A percentile compares a stretch with the other conserved stretches of the same genome.
phyloP scores from a whole-genome alignment of 306 rosid species.

The Myrica gale region DNA sequence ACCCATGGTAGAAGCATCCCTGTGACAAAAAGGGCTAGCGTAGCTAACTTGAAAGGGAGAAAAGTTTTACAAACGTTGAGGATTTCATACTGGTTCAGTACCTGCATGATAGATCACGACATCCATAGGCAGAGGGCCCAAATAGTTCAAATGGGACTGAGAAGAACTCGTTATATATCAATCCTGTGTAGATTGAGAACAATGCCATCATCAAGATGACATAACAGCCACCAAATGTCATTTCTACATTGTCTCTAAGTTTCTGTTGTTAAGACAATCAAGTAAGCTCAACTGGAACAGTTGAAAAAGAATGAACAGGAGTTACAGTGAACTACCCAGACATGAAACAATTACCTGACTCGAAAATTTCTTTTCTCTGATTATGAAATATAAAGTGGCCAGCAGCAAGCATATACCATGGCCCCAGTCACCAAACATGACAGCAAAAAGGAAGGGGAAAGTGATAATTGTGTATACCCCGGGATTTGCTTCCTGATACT shows the following conservation, averaged over 20 bases:
- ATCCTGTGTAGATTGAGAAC: conserved; percentile 93
- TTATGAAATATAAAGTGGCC: conserved; percentile 64
- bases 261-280: conserved; percentile 45
- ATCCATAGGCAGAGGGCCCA: conserved; percentile 82
- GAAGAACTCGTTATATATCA: conserved; percentile 94
- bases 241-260: conserved; percentile 90
- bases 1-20: conserved; percentile 82
- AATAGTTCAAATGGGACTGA: conserved; percentile 85
- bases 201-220: conserved; percentile 85
- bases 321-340: too few relatives aligned
- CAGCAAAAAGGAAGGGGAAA: conserved; percentile 97
- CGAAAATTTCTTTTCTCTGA: conserved; percentile 75
- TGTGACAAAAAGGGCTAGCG: conserved; percentile 10
- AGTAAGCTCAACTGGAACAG: too few relatives aligned
- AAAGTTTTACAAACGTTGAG: too few relatives aligned
- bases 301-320: too few relatives aligned
- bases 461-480: conserved; percentile 79
- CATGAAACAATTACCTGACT: conserved; percentile 55
- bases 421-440: conserved; percentile 99
- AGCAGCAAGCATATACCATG: conserved; percentile 93
- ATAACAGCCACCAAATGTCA: conserved; percentile 98
- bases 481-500: conserved; percentile 98
- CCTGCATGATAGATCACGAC: conserved; percentile 92
- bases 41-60: too few relatives aligned
- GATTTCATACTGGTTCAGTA: conserved; percentile 11